Base-by-base conservation (phyloP, 495 filamentous ascomycete genomes). In the Poronia punctata region DNA sequence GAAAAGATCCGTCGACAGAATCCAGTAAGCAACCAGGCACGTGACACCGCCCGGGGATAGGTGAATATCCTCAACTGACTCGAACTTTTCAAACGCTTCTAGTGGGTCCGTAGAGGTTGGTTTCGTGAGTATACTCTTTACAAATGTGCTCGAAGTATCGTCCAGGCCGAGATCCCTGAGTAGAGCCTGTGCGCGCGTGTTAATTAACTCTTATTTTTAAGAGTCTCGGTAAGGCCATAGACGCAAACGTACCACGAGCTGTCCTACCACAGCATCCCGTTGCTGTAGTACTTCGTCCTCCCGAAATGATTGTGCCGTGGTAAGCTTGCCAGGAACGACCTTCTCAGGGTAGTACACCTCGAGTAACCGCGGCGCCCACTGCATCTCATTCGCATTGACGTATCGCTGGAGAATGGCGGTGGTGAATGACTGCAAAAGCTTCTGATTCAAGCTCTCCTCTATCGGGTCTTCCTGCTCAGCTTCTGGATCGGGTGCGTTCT, bases 401-500 rank as follows among this genome's bases (percentile, higher is more conserved):
- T 90, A 97, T 5, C 80, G 76, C 56, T 95, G 92, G 12, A 94
- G 55, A 11, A 95, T 61, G 55, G 92, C 88, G 0, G 89, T 82
- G 17, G 92, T 64, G 50, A 94, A 95, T 32, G 88, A 85, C 49
- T 94, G 85, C 40, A 96, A 61, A 20, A 95, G 71, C 40, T 75
- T 82, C 26, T 63, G 62, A 52, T 84, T 78, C 40, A 93, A 63
- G 0, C 62, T 60, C 22, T 74, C 71, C 40, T 88, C 80, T 28
- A 72, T 64, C 5, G 74, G 69, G 17, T 82, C 74, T 36, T 72
- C 66, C 23, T 62, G 68, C 47, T 83, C 75, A 4, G 81, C 83
- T 64, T 95, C 89, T 2, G 87, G 87, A 50, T 94, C 88, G 7
- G 86, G 84, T 1, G 84, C 86, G 66, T 55, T 72, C 65, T 60